A percentile compares a stretch with the other conserved stretches of the same genome.
These are phyloP conservation scores for Nicotiana knightiana DNA, from an alignment of 257 asterid genomes.

Conservation along the genomic window DNA sequence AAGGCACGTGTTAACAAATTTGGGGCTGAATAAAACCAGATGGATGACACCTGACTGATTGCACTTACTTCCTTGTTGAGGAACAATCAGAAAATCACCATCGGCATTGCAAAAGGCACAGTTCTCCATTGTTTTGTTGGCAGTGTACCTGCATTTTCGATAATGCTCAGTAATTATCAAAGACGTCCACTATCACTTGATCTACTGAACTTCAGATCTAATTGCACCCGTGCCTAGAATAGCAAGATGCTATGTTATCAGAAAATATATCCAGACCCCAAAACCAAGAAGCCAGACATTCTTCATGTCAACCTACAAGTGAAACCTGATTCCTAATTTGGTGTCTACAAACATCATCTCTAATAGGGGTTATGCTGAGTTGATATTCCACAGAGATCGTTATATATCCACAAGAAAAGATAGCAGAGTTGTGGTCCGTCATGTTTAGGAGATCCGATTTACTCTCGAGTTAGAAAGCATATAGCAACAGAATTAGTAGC, in stretches of 20 bases:
- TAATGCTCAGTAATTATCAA: neutral
- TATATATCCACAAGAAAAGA: neutral
- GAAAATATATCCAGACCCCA: neutral
- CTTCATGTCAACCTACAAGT: neutral
- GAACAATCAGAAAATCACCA: constrained; percentile 94
- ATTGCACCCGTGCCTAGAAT: neutral
- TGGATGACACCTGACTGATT: neutral
- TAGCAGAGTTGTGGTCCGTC: neutral
- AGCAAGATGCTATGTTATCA: neutral
- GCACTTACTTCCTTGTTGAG: constrained; percentile 89
- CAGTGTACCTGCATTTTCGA: constrained; percentile 55
- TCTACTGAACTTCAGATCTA: neutral
- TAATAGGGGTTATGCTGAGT: neutral
- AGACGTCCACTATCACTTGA: neutral
- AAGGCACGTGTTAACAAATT: neutral
- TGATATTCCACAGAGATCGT: neutral
- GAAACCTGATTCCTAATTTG: neutral
- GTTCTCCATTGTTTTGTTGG: constrained; percentile 86
- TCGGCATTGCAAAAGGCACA: constrained; percentile 96
- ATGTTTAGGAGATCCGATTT: neutral
- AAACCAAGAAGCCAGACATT: neutral
- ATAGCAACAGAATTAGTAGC: neutral
- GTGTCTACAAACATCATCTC: neutral
- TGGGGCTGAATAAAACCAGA: neutral
- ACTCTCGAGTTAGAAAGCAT: neutral